phyloP scores from a whole-genome alignment of 2,329 filamentous ascomycete genomes.

The Pseudocercospora fijiensis region DNA sequence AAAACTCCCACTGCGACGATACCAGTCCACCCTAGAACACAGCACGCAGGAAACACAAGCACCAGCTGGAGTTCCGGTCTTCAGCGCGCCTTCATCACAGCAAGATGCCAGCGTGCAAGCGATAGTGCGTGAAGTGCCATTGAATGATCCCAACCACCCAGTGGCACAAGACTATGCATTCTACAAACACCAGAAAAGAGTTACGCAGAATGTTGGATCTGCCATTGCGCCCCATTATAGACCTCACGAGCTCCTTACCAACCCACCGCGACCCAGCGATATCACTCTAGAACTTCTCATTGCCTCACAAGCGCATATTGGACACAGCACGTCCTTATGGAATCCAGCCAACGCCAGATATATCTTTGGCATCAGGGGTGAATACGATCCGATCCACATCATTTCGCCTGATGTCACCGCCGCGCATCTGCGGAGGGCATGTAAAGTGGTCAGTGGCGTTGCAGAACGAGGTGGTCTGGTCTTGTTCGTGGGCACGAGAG shows the following conservation, averaged over 20 bases:
- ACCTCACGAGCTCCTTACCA: constrained; percentile 63
- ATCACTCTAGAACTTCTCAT: constrained; percentile 88
- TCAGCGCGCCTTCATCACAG: constrained; percentile 11
- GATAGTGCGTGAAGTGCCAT: constrained; percentile 35
- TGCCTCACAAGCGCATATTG: constrained; percentile 83
- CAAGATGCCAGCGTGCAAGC: constrained; percentile 14
- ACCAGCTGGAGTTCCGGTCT: constrained; percentile 9
- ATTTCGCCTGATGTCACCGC: constrained; percentile 88
- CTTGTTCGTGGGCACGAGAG: constrained; percentile 84
- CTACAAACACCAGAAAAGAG: constrained; percentile 44
- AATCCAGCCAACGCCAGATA: constrained; percentile 92
- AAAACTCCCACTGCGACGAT: constrained; percentile 36
- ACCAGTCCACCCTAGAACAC: constrained; percentile 38
- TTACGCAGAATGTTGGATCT: constrained; percentile 42
- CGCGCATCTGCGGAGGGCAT: constrained; percentile 84
- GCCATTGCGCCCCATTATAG: constrained; percentile 56
- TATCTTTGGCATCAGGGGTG: constrained; percentile 85
- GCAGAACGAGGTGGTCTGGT: constrained; percentile 78
- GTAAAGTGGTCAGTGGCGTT: constrained; percentile 87
- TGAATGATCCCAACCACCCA: constrained; percentile 37
- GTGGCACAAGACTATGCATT: constrained; percentile 45
- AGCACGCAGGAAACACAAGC: neutral
- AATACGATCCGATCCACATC: constrained; percentile 68
- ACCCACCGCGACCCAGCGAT: constrained; percentile 75
- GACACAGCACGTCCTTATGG: constrained; percentile 88